Evolutionary conservation across 2,329 filamentous ascomycete species (phyloP).

Genomic region (Ophiobolus disseminans): DNA sequence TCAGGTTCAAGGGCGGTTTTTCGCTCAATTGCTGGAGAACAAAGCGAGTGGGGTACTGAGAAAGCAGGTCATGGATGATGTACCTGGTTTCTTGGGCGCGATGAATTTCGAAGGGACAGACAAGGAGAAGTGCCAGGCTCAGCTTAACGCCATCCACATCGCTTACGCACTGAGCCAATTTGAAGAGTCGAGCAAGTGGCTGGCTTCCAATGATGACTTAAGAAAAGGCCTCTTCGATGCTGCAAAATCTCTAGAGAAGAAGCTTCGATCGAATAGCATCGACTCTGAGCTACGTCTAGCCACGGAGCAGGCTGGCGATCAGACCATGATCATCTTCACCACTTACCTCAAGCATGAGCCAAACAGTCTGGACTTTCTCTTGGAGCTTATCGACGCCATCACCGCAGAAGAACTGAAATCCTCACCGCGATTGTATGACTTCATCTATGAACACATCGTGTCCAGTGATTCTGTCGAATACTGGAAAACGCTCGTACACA

Average conservation of each 20-base stretch:
- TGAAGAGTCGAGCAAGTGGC: slow-evolving; percentile 70
- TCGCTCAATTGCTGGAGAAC: slow-evolving; percentile 84
- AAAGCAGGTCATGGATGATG: slow-evolving; percentile 74
- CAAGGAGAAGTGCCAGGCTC: slow-evolving; percentile 74
- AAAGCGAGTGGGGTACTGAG: slow-evolving; percentile 76
- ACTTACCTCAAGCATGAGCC: slow-evolving; percentile 78
- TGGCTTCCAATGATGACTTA: slow-evolving; percentile 62
- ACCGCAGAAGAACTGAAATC: slow-evolving; percentile 82
- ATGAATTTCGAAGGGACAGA: slow-evolving; percentile 68
- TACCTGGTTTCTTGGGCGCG: slow-evolving; percentile 73
- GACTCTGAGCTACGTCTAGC: slow-evolving; percentile 78
- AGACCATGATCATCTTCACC: slow-evolving; percentile 84
- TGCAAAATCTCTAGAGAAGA: slow-evolving; percentile 79
- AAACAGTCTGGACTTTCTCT: slow-evolving; percentile 81
- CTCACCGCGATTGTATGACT: slow-evolving; percentile 76
- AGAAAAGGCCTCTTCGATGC: slow-evolving; percentile 67
- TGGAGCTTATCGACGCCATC: slow-evolving; percentile 81
- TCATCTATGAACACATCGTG: slow-evolving; percentile 86
- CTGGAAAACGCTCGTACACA: slow-evolving; percentile 80
- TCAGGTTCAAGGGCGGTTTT: slow-evolving; percentile 85
- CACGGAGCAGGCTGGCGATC: slow-evolving; percentile 86
- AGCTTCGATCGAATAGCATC: slow-evolving; percentile 73
- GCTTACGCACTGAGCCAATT: slow-evolving; percentile 79
- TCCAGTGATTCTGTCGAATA: slow-evolving; percentile 84
- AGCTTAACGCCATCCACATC: slow-evolving; percentile 87